phyloP scores from a whole-genome alignment of 2,329 filamentous ascomycete genomes.

The Onygenales sp. region DNA sequence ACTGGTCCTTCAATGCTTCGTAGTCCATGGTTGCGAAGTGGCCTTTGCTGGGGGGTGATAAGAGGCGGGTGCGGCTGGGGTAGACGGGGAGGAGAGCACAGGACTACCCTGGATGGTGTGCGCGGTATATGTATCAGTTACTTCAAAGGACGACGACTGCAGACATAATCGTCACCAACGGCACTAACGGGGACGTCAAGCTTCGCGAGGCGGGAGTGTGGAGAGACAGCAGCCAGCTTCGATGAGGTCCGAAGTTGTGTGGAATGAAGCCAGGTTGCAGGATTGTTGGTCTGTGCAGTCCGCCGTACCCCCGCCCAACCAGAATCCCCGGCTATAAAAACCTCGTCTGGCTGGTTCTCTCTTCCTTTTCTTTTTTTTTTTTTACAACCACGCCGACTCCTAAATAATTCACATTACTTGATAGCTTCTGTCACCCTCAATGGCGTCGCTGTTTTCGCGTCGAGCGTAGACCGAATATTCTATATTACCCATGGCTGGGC shows the following conservation, averaged over 20 bases:
- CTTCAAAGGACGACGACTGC: slow-evolving; percentile 14
- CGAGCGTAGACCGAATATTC: slow-evolving; percentile 49
- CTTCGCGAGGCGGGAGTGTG: slow-evolving; percentile 8
- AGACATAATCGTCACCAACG: slow-evolving; percentile 24
- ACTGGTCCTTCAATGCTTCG: slow-evolving; percentile 87
- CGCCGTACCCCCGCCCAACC: slow-evolving; percentile 21
- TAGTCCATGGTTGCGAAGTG: slow-evolving; percentile 61
- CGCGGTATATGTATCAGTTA: not conserved
- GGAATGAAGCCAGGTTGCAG: slow-evolving; percentile 38
- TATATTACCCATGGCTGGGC: slow-evolving; percentile 59
- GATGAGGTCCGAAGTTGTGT: slow-evolving; percentile 23
- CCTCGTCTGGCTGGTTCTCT: slow-evolving; percentile 15
- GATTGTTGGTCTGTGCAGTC: slow-evolving; percentile 24
- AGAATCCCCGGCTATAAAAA: slow-evolving; percentile 16
- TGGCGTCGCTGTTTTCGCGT: slow-evolving; percentile 57
- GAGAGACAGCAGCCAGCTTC: slow-evolving; percentile 13
- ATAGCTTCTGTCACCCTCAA: slow-evolving; percentile 41
- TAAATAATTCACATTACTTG: slow-evolving; percentile 48
- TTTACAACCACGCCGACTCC: slow-evolving; percentile 43
- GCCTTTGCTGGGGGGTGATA: slow-evolving; percentile 4
- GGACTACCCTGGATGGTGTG: not conserved
- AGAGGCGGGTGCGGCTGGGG: slow-evolving; percentile 9
- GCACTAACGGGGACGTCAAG: slow-evolving; percentile 22
- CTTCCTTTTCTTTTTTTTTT: slow-evolving; percentile 26
- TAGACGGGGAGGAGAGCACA: not conserved